Base-by-base conservation (phyloP, 1,284 basidiomycete species). In the Ganoderma multipileum region DNA sequence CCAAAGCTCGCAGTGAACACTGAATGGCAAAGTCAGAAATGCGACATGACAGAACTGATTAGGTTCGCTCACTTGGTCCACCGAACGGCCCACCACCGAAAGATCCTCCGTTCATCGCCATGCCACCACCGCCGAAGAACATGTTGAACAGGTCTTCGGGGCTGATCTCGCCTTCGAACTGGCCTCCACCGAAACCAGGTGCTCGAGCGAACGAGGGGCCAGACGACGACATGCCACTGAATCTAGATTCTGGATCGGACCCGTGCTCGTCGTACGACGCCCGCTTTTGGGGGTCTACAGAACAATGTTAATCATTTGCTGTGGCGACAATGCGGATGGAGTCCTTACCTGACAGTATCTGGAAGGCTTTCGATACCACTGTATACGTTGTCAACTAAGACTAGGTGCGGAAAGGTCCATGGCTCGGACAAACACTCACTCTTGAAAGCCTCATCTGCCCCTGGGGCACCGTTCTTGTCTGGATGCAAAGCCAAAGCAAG, bases 291-390 rank as follows among this genome's bases (percentile, higher is more conserved):
- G 93, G 83, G 81, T 99, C 97, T 73, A 60, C 44, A 47, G 23
- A 62, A 50, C 47, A 42, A 65, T 23, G 30, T 41, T 55, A 65
- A 65, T 23, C 44, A 58, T n/a, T 5, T 14, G 14, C 61, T 63
- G 64, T 28, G 39, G 23, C 59, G 55, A 23, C 38, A 39, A 62
- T 60, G 39, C 11, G 4, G 26, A n/a, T 16, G 23, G 23, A 26
- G 20, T 50, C 74, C 81, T 62, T 76, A 89, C 91, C 91, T 76
- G 95, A 98, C 23, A 98, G 84, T 6, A 98, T 91, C 79, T 97
- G 96, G 81, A 98, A 99, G 7, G 97, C 97, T 82, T 99, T 99
- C 0, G 96, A 98, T 16, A 99, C 97, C 90, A 97, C 97, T 98
- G 73, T 44, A 60, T 23, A 66, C 0, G 33, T 20, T 7, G 36